Evolutionary conservation across 1,284 basidiomycete species (phyloP).

Genomic region (Rugosomyces carneus): DNA sequence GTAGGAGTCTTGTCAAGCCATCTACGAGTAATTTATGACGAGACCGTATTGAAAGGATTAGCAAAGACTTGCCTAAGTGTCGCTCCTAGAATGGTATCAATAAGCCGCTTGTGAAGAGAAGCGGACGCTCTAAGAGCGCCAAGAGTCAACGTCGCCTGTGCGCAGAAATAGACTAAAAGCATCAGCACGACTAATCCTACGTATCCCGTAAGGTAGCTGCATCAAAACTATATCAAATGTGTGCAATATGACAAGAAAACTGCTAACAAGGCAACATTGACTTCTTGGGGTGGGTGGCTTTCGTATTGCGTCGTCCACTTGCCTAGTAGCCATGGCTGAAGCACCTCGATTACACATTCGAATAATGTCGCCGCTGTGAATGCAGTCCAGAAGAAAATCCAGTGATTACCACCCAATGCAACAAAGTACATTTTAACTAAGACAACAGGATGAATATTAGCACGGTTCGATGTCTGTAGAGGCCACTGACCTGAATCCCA

Average conservation of each 20-base stretch:
- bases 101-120: conserved; percentile 47
- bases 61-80: conserved; percentile 35
- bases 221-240: background rate
- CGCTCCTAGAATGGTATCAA: conserved; percentile 46
- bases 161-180: conserved; percentile 15
- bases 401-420: conserved; percentile 34
- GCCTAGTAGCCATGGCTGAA: conserved; percentile 37
- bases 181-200: conserved; percentile 13
- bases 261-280: conserved; percentile 12
- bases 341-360: conserved; percentile 40
- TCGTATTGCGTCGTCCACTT: conserved; percentile 53
- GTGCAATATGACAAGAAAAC: background rate
- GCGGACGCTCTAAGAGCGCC: conserved; percentile 47
- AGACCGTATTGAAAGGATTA: background rate
- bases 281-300: conserved; percentile 12
- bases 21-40: background rate
- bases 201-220: conserved; percentile 14
- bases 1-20: conserved; percentile 51
- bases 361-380: conserved; percentile 25
- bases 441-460: conserved; percentile 10
- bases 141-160: conserved; percentile 25
- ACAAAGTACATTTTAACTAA: conserved; percentile 30
- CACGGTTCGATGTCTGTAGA: background rate
- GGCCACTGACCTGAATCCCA: conserved; percentile 25
- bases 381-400: conserved; percentile 32